Percentiles rank a stretch among this genome's conserved stretches.
These are phyloP conservation scores for Mycena galericulata DNA, from an alignment of 768 basidiomycete species.

Conservation along the genomic window DNA sequence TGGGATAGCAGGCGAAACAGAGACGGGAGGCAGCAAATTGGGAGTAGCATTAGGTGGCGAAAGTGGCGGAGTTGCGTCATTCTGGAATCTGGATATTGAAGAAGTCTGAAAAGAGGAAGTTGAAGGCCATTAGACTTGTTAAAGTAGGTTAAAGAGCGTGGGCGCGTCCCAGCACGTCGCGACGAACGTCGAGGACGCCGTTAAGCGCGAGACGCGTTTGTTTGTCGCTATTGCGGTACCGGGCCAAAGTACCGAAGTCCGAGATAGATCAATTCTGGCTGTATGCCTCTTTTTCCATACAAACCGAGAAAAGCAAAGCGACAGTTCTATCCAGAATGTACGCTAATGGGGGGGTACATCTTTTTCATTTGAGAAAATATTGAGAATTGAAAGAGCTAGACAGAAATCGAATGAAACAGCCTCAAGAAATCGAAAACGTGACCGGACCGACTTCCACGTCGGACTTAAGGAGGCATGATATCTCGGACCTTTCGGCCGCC, in stretches of 20 bases:
- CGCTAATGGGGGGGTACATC: too few relatives aligned
- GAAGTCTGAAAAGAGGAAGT: neutral
- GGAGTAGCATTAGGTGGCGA: neutral
- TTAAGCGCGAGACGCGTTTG: constrained; percentile 1
- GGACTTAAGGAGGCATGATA: too few relatives aligned
- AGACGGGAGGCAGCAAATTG: neutral
- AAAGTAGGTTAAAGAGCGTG: neutral
- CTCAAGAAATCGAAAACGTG: too few relatives aligned
- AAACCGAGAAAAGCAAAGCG: too few relatives aligned
- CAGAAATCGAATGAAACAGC: too few relatives aligned
- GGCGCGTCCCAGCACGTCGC: constrained; percentile 6
- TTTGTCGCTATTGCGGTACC: neutral
- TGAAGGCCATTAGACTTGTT: neutral
- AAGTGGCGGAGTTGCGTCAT: neutral
- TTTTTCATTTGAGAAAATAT: too few relatives aligned
- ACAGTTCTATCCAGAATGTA: too few relatives aligned
- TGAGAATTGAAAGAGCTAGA: too few relatives aligned
- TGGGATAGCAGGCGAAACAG: neutral
- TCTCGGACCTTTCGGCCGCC: too few relatives aligned
- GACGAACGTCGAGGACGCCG: neutral
- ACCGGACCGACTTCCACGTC: too few relatives aligned
- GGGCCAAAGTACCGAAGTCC: constrained; percentile 4
- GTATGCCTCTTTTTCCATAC: too few relatives aligned
- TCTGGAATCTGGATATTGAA: neutral
- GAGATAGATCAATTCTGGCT: too few relatives aligned